Evolutionary conservation across 2,329 filamentous ascomycete genomes (phyloP).

Genomic region (Fonsecaea monophora): DNA sequence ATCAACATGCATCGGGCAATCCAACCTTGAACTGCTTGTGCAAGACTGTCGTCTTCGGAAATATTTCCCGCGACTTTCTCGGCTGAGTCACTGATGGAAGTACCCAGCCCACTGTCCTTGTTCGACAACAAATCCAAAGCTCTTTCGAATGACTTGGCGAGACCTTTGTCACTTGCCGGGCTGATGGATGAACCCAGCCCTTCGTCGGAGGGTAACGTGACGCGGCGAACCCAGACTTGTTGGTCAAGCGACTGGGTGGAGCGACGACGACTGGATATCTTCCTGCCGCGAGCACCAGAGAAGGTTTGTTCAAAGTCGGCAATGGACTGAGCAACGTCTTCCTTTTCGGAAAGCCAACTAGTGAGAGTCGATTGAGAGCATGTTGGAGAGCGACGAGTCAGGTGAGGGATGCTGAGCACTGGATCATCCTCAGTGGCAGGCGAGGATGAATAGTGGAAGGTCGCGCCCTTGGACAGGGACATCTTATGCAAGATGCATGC

Average conservation of each 20-base stretch:
- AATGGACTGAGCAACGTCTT: constrained; percentile 73
- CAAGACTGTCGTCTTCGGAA: constrained; percentile 39
- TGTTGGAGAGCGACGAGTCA: constrained; percentile 71
- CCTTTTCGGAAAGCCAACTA: constrained; percentile 65
- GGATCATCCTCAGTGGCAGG: constrained; percentile 53
- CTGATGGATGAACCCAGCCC: constrained; percentile 85
- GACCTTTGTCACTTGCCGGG: constrained; percentile 55
- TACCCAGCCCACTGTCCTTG: constrained; percentile 38
- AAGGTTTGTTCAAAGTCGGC: constrained; percentile 71
- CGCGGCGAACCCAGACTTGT: constrained; percentile 53
- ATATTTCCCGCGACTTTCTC: constrained; percentile 41
- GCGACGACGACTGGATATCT: constrained; percentile 44
- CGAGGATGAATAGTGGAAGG: constrained; percentile 59
- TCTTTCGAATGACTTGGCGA: constrained; percentile 46
- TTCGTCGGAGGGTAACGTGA: constrained; percentile 76
- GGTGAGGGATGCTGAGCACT: constrained; percentile 53
- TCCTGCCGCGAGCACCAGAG: constrained; percentile 50
- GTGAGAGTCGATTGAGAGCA: constrained; percentile 45
- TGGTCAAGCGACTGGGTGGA: constrained; percentile 36
- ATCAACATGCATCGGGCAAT: constrained; percentile 40
- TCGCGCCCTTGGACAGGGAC: constrained; percentile 73
- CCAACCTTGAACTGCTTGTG: constrained; percentile 41
- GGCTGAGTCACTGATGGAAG: constrained; percentile 34
- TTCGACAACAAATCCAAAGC: constrained; percentile 50
- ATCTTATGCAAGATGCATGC: constrained; percentile 50